phyloP scores from a whole-genome alignment of 2,329 filamentous ascomycete genomes.

The Phialophora macrospora region DNA sequence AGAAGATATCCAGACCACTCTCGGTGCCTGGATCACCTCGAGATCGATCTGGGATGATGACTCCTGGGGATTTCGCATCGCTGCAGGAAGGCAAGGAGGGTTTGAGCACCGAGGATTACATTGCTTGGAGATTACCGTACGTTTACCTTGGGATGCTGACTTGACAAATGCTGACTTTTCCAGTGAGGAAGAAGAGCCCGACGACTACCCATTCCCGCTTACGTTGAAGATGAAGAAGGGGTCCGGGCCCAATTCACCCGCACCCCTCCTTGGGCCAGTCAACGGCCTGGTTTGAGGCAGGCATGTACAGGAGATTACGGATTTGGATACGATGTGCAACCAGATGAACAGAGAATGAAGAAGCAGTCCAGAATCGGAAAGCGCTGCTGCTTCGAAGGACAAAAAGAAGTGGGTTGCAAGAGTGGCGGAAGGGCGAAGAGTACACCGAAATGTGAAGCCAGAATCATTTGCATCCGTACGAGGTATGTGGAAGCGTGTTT shows the following conservation, averaged over 20 bases:
- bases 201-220: constrained; percentile 73
- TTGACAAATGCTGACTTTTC: constrained; percentile 14
- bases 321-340: constrained; percentile 24
- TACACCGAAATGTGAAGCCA: constrained; percentile 4
- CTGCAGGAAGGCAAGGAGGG: constrained; percentile 93
- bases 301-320: background rate
- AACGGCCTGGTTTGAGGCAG: constrained; percentile 24
- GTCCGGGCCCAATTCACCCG: constrained; percentile 41
- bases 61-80: constrained; percentile 94
- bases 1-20: constrained; percentile 93
- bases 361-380: background rate
- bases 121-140: constrained; percentile 97
- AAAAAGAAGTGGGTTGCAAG: background rate
- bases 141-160: constrained; percentile 50
- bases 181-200: constrained; percentile 91
- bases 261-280: constrained; percentile 34
- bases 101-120: constrained; percentile 93
- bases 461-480: constrained; percentile 7
- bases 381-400: background rate
- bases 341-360: background rate
- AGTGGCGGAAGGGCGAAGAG: background rate
- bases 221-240: constrained; percentile 61
- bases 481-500: constrained; percentile 5
- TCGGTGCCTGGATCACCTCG: constrained; percentile 92
- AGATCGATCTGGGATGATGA: constrained; percentile 96